Percentiles rank a stretch among this genome's conserved stretches.
Evolutionary conservation across 2,329 filamentous ascomycete species (phyloP).

Genomic region (Fusarium marasasianum): DNA sequence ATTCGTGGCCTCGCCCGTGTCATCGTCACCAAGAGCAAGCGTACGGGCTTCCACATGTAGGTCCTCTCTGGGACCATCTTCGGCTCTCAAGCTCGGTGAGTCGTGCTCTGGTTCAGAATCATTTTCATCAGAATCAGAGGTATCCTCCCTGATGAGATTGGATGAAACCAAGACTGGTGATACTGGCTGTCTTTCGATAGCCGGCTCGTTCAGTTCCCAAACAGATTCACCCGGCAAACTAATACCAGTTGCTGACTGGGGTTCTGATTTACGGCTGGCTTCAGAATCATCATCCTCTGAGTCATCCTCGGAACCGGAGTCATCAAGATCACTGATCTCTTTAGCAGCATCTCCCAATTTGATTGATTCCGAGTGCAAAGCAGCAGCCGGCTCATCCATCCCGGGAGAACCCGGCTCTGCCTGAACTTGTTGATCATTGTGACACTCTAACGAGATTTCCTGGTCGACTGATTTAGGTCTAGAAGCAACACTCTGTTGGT

Average conservation of each 20-base stretch:
- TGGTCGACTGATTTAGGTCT: background rate
- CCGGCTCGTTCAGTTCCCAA: background rate
- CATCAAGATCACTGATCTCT: background rate
- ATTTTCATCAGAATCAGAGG: background rate
- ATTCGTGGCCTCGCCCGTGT: background rate
- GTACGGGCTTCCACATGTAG: background rate
- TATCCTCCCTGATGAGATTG: background rate
- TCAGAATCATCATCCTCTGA: background rate
- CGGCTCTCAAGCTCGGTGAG: background rate
- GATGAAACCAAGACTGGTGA: background rate
- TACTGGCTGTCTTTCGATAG: background rate
- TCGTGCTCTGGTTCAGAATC: constrained; percentile 2
- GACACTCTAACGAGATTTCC: background rate
- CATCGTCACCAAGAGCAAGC: background rate
- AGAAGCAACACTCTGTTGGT: background rate
- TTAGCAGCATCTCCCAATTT: background rate
- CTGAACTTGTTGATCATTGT: background rate
- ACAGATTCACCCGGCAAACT: background rate
- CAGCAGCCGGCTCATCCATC: background rate
- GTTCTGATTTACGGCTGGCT: background rate
- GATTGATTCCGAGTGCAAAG: background rate
- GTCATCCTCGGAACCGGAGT: background rate
- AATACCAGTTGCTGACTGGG: background rate
- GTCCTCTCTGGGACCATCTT: background rate
- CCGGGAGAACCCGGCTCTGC: background rate